Evolutionary conservation across 176 grass and related monocot species (phyloP).

Genomic region (Cymbopogon citratus): DNA sequence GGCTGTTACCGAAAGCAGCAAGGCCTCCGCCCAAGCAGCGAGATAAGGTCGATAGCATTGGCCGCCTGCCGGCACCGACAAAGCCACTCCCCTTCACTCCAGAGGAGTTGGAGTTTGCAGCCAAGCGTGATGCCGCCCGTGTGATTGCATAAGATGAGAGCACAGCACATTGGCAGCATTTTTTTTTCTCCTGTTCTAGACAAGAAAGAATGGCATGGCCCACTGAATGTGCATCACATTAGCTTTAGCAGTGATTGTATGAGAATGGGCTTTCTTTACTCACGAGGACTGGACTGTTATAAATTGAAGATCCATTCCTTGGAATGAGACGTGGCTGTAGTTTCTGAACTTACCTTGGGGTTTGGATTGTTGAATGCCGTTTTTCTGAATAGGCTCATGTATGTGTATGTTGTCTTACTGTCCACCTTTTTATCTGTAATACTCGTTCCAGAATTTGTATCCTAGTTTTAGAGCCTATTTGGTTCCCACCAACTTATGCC

Average conservation of each 20-base stretch:
- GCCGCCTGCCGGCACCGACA: constrained; percentile 69
- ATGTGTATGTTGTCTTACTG: background rate
- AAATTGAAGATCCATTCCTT: background rate
- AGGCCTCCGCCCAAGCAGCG: constrained; percentile 82
- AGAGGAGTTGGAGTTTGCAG: constrained; percentile 48
- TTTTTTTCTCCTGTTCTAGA: background rate
- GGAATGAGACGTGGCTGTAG: background rate
- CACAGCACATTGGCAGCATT: background rate
- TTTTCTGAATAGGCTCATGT: background rate
- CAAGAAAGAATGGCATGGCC: background rate
- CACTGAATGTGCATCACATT: background rate
- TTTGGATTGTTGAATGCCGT: background rate
- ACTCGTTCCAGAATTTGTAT: too few species aligned
- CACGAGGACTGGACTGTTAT: background rate
- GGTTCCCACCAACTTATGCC: too few species aligned
- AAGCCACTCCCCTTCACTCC: constrained; percentile 71
- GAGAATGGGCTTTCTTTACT: background rate
- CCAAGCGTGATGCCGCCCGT: constrained; percentile 32
- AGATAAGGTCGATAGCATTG: constrained; percentile 77
- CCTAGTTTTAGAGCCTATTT: too few species aligned
- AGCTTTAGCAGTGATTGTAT: background rate
- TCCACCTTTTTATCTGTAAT: too few species aligned
- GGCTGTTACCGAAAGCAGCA: constrained; percentile 71
- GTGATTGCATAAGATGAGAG: background rate
- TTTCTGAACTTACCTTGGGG: background rate